Base-by-base conservation (phyloP, 805 yeast species). In the Teunomyces gatunensis region DNA sequence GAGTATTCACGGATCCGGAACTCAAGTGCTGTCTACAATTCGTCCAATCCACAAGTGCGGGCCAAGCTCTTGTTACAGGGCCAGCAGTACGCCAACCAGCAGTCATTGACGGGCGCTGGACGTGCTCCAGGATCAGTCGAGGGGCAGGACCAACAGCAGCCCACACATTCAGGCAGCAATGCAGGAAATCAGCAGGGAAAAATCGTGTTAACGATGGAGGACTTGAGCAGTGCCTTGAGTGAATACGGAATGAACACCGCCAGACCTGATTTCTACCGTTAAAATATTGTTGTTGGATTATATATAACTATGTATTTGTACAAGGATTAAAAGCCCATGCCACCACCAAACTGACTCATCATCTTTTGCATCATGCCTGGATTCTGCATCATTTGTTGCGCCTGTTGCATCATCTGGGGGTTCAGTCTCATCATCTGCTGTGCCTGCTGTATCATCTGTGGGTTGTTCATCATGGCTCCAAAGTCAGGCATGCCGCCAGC, bases 231-330 rank as follows among this genome's bases (percentile, higher is more conserved):
- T 63, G 98, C 98, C 1, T 74, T 95, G 51, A 81, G 89, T 39
- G 99, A 94, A 62, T 94, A 94, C 61, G 96, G 96, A 2, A 74
- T 94, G 55, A 91, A 94, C 59, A 82, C 94, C 4, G 80, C 85
- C 53, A 79, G 97, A 58, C 98, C 99, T 0, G 98, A 90, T 55
- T 94, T 91, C 65, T 94, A 94, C 68, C 84, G 97, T 56, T 92
- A 67, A 25, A 2, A n/a, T n/a, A n/a, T 18, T 23, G 25, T 23
- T 23, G 42, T 11, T 25, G 20, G 32, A 13, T 11, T 15, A 18
- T 18, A 18, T 15, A 39, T 42, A 32, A 32, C 18, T 32, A 33
- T 32, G 43, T 42, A 25, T 42, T 42, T 32, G 18, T 30, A 32
- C 29, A 42, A 25, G n/a, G 29, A 13, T 32, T n/a, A 25, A 12